phyloP scores from a whole-genome alignment of 2,329 filamentous ascomycete species.

The Paracamarosporium sp. region DNA sequence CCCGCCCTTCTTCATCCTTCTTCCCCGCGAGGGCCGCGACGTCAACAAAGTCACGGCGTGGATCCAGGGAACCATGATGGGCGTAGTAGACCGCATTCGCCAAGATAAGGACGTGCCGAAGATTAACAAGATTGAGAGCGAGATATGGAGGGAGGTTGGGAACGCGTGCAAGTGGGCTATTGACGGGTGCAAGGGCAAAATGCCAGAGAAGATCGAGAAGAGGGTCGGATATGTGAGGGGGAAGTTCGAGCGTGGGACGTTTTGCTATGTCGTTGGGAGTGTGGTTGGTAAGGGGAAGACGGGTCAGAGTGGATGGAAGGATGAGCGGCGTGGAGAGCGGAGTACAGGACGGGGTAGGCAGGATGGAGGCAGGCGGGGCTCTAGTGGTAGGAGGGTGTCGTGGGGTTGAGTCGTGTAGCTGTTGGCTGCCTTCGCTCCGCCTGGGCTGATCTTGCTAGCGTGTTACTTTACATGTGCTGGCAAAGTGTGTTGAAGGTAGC shows the following conservation, averaged over 20 bases:
- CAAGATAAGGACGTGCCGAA: slow-evolving; percentile 28
- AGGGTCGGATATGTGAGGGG: slow-evolving; percentile 33
- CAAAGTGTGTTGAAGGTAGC: too few relatives aligned
- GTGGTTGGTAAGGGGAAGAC: slow-evolving; percentile 8
- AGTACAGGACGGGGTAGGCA: neutral
- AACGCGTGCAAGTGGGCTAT: slow-evolving; percentile 35
- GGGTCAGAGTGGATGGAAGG: neutral
- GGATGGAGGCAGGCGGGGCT: neutral
- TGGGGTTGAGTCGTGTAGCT: neutral
- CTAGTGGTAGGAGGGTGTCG: neutral
- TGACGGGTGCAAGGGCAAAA: slow-evolving; percentile 28
- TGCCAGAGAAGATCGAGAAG: slow-evolving; percentile 31
- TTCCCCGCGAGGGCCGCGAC: slow-evolving; percentile 20
- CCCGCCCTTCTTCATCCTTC: slow-evolving; percentile 27
- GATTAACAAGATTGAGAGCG: slow-evolving; percentile 20
- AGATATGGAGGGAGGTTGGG: slow-evolving; percentile 32
- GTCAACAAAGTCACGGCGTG: slow-evolving; percentile 26
- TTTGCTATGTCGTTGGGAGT: slow-evolving; percentile 24
- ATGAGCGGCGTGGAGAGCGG: neutral
- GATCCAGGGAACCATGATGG: slow-evolving; percentile 41
- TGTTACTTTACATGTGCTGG: too few relatives aligned
- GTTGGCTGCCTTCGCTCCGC: neutral
- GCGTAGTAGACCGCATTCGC: slow-evolving; percentile 33
- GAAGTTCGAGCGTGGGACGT: slow-evolving; percentile 31
- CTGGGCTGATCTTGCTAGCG: too few relatives aligned